Percentiles rank a stretch among this genome's conserved stretches.
phyloP scores from a whole-genome alignment of 129 eudicot species.

The Cynara cardunculus region DNA sequence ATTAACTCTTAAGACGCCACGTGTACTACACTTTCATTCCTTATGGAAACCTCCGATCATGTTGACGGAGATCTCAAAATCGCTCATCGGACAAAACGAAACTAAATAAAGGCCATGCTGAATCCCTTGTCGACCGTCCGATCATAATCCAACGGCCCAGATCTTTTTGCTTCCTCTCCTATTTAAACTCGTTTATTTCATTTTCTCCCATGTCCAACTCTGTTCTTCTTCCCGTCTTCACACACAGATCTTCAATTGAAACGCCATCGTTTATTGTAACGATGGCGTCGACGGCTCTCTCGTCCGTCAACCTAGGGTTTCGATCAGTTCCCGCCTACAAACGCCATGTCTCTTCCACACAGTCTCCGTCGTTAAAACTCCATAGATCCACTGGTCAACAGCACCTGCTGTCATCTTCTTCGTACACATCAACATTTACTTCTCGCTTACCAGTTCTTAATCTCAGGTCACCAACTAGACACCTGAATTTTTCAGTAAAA shows the following conservation, averaged over 20 bases:
- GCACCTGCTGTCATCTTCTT: slow-evolving; percentile 3
- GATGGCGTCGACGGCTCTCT: slow-evolving; percentile 78
- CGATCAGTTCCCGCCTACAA: slow-evolving; percentile 33
- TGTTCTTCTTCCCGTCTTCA: background rate
- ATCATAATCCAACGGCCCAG: background rate
- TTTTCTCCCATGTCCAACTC: background rate
- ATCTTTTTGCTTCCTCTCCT: background rate
- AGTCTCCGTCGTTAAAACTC: slow-evolving; percentile 30
- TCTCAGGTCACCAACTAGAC: background rate
- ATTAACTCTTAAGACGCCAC: background rate
- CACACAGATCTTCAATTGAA: background rate
- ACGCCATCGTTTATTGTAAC: slow-evolving; percentile 37
- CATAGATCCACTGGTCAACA: slow-evolving; percentile 29
- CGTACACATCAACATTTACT: slow-evolving; percentile 1
- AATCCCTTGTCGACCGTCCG: background rate
- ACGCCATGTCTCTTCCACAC: background rate
- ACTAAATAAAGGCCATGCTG: background rate
- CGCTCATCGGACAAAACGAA: background rate
- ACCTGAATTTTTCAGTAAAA: background rate
- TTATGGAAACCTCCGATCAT: background rate
- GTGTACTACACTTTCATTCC: background rate
- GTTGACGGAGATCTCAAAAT: background rate
- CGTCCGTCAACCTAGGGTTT: slow-evolving; percentile 53
- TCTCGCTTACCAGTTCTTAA: slow-evolving; percentile 2
- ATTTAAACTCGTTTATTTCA: background rate